Evolutionary conservation across 768 basidiomycete species (phyloP).

Genomic region (Nidularia pulvinata): DNA sequence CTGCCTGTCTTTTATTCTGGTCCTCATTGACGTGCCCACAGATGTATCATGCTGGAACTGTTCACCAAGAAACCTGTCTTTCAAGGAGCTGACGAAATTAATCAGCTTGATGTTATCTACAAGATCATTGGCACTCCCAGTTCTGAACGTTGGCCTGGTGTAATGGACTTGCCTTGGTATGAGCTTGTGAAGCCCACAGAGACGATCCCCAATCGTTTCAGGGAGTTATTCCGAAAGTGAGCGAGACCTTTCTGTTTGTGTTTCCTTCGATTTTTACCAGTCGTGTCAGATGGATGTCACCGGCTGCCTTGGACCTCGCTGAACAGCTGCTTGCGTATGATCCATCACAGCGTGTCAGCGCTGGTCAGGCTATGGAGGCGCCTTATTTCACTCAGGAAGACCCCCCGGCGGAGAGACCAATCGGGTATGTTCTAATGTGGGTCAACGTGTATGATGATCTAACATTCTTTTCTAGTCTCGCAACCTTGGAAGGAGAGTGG

Average conservation of each 20-base stretch:
- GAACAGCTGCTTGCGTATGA: conserved; percentile 81
- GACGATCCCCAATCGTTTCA: conserved; percentile 69
- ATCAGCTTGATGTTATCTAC: conserved; percentile 94
- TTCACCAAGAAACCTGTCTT: conserved; percentile 97
- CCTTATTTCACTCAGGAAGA: conserved; percentile 86
- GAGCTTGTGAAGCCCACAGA: conserved; percentile 96
- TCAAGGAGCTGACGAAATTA: conserved; percentile 97
- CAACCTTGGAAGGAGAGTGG: conserved; percentile 91
- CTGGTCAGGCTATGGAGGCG: conserved; percentile 76
- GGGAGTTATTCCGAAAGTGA: conserved; percentile 85
- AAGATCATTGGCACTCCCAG: conserved; percentile 90
- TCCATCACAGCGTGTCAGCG: conserved; percentile 75
- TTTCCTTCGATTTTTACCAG: not conserved
- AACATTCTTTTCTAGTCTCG: conserved; percentile 47
- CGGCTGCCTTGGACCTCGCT: conserved; percentile 86
- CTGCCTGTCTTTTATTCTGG: not conserved
- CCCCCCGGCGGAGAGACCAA: conserved; percentile 72
- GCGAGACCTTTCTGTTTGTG: conserved; percentile 11
- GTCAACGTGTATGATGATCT: conserved; percentile 3
- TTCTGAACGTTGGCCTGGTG: conserved; percentile 77
- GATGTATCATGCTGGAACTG: conserved; percentile 98
- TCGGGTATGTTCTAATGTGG: conserved; percentile 58
- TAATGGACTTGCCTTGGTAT: conserved; percentile 93
- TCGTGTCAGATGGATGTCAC: conserved; percentile 74
- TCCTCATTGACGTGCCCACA: conserved; percentile 23